These are phyloP conservation scores for Amphichorda felina DNA, from an alignment of 2,329 filamentous ascomycete species.

Conservation along the genomic window DNA sequence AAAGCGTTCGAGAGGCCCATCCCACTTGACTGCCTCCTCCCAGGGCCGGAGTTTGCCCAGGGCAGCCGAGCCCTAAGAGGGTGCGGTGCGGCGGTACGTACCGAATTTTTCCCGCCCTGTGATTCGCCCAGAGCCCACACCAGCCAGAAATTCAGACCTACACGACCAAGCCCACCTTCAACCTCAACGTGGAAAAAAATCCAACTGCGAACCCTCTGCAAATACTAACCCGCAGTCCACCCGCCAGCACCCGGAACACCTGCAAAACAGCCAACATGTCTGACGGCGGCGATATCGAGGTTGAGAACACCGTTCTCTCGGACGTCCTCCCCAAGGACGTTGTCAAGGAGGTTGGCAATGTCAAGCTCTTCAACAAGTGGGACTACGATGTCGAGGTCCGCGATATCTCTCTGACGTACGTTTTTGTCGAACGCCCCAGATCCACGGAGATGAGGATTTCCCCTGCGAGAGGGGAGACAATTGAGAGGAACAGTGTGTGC, in stretches of 20 bases:
- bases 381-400: constrained; percentile 98
- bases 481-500: constrained; percentile 9
- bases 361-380: constrained; percentile 98
- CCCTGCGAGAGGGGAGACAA: constrained; percentile 5
- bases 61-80: constrained; percentile 29
- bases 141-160: constrained; percentile 23
- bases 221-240: constrained; percentile 23
- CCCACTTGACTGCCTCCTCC: constrained; percentile 13
- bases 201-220: constrained; percentile 23
- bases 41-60: constrained; percentile 19
- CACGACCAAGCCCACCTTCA: constrained; percentile 19
- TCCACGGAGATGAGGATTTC: constrained; percentile 4
- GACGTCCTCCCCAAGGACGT: constrained; percentile 89
- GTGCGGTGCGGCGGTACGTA: constrained; percentile 15
- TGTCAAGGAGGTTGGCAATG: constrained; percentile 74
- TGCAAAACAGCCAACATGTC: constrained; percentile 59
- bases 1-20: constrained; percentile 12
- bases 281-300: constrained; percentile 90
- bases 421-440: constrained; percentile 6
- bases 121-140: constrained; percentile 23
- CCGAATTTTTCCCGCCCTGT: constrained; percentile 12
- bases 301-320: constrained; percentile 65
- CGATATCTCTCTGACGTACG: constrained; percentile 98
- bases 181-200: constrained; percentile 18
- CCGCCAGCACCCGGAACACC: constrained; percentile 22